phyloP scores from a whole-genome alignment of 768 basidiomycete species.

The Trametes elegans region DNA sequence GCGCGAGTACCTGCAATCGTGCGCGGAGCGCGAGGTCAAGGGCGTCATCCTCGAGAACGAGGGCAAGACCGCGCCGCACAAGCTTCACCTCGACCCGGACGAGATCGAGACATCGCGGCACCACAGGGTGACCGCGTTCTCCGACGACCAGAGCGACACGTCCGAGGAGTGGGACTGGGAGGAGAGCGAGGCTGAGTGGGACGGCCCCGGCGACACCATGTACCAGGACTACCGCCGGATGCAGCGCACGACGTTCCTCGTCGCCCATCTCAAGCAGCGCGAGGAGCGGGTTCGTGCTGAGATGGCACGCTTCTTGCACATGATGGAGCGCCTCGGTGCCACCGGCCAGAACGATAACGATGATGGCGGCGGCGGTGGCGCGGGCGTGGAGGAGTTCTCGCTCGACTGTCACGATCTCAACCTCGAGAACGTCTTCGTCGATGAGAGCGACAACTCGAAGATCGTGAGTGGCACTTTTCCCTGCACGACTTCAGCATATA shows the following conservation, averaged over 20 bases:
- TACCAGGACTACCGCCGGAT: slow-evolving; percentile 81
- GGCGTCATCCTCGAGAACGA: slow-evolving; percentile 78
- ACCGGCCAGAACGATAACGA: slow-evolving; percentile 28
- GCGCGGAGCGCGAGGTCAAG: slow-evolving; percentile 65
- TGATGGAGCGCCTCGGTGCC: slow-evolving; percentile 60
- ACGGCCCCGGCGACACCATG: slow-evolving; percentile 73
- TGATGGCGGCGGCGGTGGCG: slow-evolving; percentile 27
- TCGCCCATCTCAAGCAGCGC: slow-evolving; percentile 64
- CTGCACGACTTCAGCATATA: slow-evolving; percentile 1
- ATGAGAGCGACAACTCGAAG: slow-evolving; percentile 58
- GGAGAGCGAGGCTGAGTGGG: slow-evolving; percentile 81
- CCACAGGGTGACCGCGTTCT: slow-evolving; percentile 63
- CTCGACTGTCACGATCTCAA: slow-evolving; percentile 86
- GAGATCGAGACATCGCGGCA: slow-evolving; percentile 71
- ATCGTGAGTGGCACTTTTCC: slow-evolving; percentile 52
- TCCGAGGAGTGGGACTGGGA: slow-evolving; percentile 78
- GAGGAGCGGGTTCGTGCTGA: slow-evolving; percentile 65
- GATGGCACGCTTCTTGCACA: slow-evolving; percentile 65
- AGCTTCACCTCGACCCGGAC: slow-evolving; percentile 77
- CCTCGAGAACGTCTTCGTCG: slow-evolving; percentile 82
- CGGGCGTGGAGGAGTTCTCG: slow-evolving; percentile 61
- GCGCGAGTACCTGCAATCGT: slow-evolving; percentile 59
- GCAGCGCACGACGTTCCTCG: slow-evolving; percentile 76
- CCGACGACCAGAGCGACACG: slow-evolving; percentile 73
- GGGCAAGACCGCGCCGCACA: slow-evolving; percentile 72